Conservation (phyloP, 169 alveolate species). For the Cyclospora cayetanensis region DNA sequence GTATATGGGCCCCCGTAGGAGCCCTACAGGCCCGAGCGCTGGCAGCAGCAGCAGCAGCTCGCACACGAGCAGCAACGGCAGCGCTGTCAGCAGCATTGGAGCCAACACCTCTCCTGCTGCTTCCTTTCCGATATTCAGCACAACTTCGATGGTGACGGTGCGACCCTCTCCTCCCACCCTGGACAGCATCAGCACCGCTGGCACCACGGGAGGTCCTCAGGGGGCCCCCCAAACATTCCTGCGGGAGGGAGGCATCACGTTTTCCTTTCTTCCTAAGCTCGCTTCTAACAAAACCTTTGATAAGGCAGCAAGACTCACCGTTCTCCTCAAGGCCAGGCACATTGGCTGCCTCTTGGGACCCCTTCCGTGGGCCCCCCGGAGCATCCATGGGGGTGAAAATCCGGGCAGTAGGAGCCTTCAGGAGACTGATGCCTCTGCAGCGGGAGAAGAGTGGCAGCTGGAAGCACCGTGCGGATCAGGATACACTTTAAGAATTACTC, state of each 20-base stretch:
- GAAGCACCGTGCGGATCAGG: slow-evolving; percentile 9
- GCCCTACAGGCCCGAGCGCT: not conserved
- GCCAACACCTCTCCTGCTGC: not conserved
- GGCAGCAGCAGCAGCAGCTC: slow-evolving; percentile 1
- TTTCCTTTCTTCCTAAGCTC: not conserved
- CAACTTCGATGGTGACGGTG: not conserved
- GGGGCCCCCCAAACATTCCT: slow-evolving; percentile 1
- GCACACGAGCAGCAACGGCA: not conserved
- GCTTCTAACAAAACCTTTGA: not conserved
- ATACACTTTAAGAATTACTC: not conserved
- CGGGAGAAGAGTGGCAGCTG: not conserved
- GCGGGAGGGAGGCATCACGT: not conserved
- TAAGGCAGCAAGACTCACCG: not conserved
- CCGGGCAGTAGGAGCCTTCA: too few species aligned
- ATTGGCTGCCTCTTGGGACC: not conserved
- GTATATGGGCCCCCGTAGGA: not conserved
- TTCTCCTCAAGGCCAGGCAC: not conserved
- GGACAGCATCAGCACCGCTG: not conserved
- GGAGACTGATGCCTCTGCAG: too few species aligned
- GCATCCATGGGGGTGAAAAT: not conserved
- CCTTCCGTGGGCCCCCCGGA: not conserved
- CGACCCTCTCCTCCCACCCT: slow-evolving; percentile 5
- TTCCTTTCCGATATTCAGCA: not conserved
- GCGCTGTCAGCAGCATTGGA: not conserved
- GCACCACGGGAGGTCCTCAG: not conserved